Conservation (phyloP, 176 grass and related monocot species). For the Melocanna baccifera region DNA sequence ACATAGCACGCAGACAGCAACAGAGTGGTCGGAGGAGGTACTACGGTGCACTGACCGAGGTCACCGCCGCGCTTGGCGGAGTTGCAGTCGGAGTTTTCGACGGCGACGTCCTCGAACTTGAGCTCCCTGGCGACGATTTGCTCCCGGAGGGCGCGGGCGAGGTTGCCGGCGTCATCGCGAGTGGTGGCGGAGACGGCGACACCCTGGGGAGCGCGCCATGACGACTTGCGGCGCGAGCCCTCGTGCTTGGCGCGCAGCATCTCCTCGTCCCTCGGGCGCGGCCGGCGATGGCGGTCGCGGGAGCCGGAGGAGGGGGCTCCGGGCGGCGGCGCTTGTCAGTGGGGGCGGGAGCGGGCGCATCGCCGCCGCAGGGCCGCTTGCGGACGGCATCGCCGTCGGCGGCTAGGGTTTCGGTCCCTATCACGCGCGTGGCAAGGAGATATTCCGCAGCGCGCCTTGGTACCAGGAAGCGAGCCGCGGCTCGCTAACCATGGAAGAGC, state of each 20-base stretch:
- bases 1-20: background rate
- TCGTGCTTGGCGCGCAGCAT: conserved; percentile 77
- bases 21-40: background rate
- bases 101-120: conserved; percentile 64
- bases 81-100: conserved; percentile 76
- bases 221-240: conserved; percentile 83
- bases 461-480: too few relatives aligned
- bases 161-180: conserved; percentile 67
- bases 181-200: conserved; percentile 78
- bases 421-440: too few relatives aligned
- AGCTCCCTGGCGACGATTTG: conserved; percentile 58
- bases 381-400: conserved; percentile 38
- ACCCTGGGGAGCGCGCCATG: conserved; percentile 81
- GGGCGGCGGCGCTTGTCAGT: conserved; percentile 38
- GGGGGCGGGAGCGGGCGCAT: conserved; percentile 9
- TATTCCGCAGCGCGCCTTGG: too few relatives aligned
- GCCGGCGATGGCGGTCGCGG: conserved; percentile 14
- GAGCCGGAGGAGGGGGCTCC: conserved; percentile 27
- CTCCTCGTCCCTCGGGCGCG: conserved; percentile 1
- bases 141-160: conserved; percentile 55
- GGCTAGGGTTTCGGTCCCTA: conserved; percentile 44
- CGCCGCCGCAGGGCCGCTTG: conserved; percentile 38
- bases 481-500: too few relatives aligned
- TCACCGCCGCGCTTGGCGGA: conserved; percentile 91
- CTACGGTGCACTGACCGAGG: conserved; percentile 55